phyloP scores from a whole-genome alignment of 805 yeast species.

The Saturnispora quitensis region DNA sequence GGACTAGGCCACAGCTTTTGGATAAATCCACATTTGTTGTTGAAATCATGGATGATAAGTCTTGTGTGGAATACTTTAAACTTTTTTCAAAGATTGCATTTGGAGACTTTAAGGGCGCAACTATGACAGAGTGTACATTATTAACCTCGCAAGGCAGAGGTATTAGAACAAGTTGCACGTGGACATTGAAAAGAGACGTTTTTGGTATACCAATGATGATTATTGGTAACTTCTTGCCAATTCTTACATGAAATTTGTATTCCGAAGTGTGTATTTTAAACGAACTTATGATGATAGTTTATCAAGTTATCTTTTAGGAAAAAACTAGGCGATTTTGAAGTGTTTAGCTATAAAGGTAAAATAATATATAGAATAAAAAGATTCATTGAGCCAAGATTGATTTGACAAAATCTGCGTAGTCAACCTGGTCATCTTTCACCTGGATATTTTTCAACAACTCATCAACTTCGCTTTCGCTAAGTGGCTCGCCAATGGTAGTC shows the following conservation, averaged over 20 bases:
- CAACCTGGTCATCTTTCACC: constrained; percentile 90
- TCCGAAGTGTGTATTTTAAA: not conserved
- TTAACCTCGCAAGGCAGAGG: constrained; percentile 46
- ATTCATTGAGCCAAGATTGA: constrained; percentile 77
- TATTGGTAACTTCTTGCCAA: constrained; percentile 86
- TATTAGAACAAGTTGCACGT: constrained; percentile 71
- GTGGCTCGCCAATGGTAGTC: constrained; percentile 92
- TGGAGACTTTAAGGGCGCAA: constrained; percentile 82
- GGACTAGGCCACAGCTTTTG: constrained; percentile 66
- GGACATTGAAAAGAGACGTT: constrained; percentile 92
- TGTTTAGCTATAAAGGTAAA: not conserved
- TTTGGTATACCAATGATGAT: constrained; percentile 98
- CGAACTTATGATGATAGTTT: not conserved
- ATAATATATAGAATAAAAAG: not conserved
- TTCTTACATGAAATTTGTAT: constrained; percentile 30
- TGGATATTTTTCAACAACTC: constrained; percentile 93
- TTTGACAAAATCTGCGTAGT: constrained; percentile 90
- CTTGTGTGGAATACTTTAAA: constrained; percentile 82
- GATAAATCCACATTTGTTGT: constrained; percentile 63
- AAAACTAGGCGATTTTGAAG: not conserved
- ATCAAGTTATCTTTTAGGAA: too few species aligned
- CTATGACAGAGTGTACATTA: constrained; percentile 81
- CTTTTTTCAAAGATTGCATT: constrained; percentile 78
- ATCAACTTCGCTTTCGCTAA: constrained; percentile 85
- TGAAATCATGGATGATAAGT: constrained; percentile 78